A percentile compares a stretch with the other conserved stretches of the same genome.
These are phyloP conservation scores for Cenchrus americanus DNA, from an alignment of 176 grass and related monocot species.

Conservation along the genomic window DNA sequence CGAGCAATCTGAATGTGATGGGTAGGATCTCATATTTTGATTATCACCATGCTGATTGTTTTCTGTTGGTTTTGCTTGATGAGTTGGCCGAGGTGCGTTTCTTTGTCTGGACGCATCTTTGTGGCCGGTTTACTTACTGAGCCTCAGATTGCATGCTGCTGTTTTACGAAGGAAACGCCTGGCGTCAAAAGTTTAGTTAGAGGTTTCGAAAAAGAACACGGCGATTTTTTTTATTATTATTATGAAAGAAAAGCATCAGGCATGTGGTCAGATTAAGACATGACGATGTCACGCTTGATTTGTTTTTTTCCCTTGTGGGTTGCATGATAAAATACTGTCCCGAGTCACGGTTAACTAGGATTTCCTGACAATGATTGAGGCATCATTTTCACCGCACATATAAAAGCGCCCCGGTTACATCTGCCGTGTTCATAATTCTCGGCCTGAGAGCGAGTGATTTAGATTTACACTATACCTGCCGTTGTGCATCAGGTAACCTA, in stretches of 20 bases:
- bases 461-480: neutral
- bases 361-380: constrained; percentile 4
- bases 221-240: neutral
- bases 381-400: neutral
- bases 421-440: neutral
- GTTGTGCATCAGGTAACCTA: neutral
- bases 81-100: neutral
- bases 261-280: neutral
- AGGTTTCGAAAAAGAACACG: no score
- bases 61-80: neutral
- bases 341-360: neutral
- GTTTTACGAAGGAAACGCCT: neutral
- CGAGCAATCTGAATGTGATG: neutral
- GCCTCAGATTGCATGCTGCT: neutral
- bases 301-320: neutral
- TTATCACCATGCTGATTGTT: neutral
- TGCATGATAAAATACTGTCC: neutral
- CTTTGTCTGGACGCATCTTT: neutral
- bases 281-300: neutral
- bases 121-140: neutral
- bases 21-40: neutral
- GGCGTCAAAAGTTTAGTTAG: neutral
- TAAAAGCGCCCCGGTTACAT: neutral
- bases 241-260: neutral
- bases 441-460: neutral